Percentiles rank a stretch among this genome's conserved stretches.
Conservation (phyloP, 108 stramenopile species). For the Skeletonema costatum region DNA sequence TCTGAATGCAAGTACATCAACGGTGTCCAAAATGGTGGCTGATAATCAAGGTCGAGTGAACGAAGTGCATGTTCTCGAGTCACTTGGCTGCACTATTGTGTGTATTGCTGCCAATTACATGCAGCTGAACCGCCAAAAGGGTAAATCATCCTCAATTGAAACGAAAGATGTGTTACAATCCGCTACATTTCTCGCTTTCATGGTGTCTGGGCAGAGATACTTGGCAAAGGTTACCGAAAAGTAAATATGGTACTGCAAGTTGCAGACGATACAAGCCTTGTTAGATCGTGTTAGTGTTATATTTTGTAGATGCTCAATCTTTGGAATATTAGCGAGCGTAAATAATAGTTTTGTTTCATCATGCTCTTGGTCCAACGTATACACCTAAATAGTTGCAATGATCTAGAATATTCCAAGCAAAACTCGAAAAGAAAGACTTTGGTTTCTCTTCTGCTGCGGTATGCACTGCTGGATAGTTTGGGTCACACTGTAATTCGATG, state of each 20-base stretch:
- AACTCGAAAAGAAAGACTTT: conserved; percentile 3
- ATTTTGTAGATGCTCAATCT: not conserved
- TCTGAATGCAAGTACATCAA: conserved; percentile 41
- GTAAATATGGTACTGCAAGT: not conserved
- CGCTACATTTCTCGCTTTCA: conserved; percentile 49
- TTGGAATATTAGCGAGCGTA: not conserved
- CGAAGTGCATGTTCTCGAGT: conserved; percentile 46
- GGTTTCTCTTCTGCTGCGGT: not conserved
- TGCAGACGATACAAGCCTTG: not conserved
- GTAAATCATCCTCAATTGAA: conserved; percentile 1
- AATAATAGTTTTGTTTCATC: not conserved
- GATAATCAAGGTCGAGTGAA: conserved; percentile 45
- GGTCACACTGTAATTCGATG: conserved; percentile 58
- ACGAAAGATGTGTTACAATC: conserved; percentile 42
- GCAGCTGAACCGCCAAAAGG: conserved; percentile 17
- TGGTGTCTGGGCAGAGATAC: conserved; percentile 47
- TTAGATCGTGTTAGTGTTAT: not conserved
- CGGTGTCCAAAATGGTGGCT: conserved; percentile 47
- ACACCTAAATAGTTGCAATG: conserved; percentile 56
- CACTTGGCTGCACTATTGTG: conserved; percentile 47
- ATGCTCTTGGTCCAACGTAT: conserved; percentile 50
- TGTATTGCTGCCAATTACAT: conserved; percentile 51
- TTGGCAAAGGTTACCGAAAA: conserved; percentile 33
- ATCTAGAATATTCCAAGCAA: conserved; percentile 54
- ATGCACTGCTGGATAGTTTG: conserved; percentile 32